Percentiles rank a stretch among this genome's conserved stretches.
phyloP scores from a whole-genome alignment of 345 rosid genomes.

The thale cress (Arabidopsis thaliana) region TAIR10.1 NC_003071.7:8999501-9000000 shows the following conservation, averaged over 20 bases:
- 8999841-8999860: conserved; percentile 36
- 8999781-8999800: conserved; percentile 58
- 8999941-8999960: conserved; percentile 17
- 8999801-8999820: conserved; percentile 11
- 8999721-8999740: conserved; percentile 86
- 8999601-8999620: conserved; percentile 76
- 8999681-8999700: conserved; percentile 95
- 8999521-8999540: conserved; percentile 82
- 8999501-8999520: conserved; percentile 94
- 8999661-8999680: conserved; percentile 90
- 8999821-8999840: conserved; percentile 32
- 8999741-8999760: conserved; percentile 83
- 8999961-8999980: conserved; percentile 16
- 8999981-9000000: not conserved
- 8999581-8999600: conserved; percentile 13
- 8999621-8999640: conserved; percentile 77
- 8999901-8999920: conserved; percentile 1
- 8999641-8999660: conserved; percentile 94
- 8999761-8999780: conserved; percentile 81
- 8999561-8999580: not conserved
- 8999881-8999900: conserved; percentile 28
- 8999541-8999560: conserved; percentile 63
- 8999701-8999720: conserved; percentile 84
- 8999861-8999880: conserved; percentile 45
- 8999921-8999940: conserved; percentile 6